Evolutionary conservation across 805 yeast species (phyloP), one percentile per base, ranked within the genome.

Genomic region (Nakazawaea pomicola): DNA sequence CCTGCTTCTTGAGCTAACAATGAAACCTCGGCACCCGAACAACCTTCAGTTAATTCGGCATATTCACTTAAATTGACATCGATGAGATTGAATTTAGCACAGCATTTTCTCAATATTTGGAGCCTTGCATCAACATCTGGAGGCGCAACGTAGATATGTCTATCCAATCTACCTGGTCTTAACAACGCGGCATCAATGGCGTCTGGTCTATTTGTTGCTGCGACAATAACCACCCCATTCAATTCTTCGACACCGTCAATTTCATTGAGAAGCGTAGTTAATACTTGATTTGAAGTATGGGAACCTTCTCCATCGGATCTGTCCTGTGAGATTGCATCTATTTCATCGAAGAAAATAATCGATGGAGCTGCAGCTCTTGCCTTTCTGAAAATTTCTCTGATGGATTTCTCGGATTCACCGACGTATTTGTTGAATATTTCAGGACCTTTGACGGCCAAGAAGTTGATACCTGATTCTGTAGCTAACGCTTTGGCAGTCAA

Each of bases 201-300:
- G 35, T 88, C 89, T 0, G 99, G 99, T 53, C 96, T 71, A 58
- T 93, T 93, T 0, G 99, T 93, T 8, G 99, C 99, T 2, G 96
- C 99, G 21, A 93, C 83, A 9, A 93, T 82, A 2, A 89, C 86
- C 4, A 93, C 99, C 3, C 96, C 97, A 38, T 83, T 85, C 50
- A 93, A 65, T 46, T 90, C 95, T 60, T 93, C 99, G 14, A 93
- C 91, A 55, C 99, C 99, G 58, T 93, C 99, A 52, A 93, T 85
- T 60, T 93, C 99, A 55, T 91, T 93, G 52, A 93, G 70, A 50
- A 93, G 65, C 0, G 98, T 84, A 2, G 97, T 91, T 45, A 93
- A 65, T 0, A 93, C 97, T 52, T 95, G 83, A 47, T 79, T 87
- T 0, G 91, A 77, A 0, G 88, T 80, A 0, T 79, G 64, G 14